phyloP scores from a whole-genome alignment of 2,329 filamentous ascomycete genomes.

The Neocucurbitaria cava region DNA sequence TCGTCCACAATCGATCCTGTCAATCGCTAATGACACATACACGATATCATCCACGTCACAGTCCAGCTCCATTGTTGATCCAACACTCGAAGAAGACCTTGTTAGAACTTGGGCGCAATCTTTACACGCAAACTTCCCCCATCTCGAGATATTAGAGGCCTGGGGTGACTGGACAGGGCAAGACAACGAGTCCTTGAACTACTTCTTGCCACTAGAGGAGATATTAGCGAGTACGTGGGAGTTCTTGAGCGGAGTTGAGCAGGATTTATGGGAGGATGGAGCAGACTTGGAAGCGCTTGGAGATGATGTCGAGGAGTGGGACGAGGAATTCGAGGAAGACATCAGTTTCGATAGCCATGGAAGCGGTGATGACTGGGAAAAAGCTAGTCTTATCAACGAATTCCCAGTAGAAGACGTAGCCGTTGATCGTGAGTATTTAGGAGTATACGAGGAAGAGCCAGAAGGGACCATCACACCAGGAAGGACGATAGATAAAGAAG shows the following conservation, averaged over 20 bases:
- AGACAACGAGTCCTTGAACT: conserved; percentile 39
- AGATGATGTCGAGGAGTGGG: conserved; percentile 1
- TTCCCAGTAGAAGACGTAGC: conserved; percentile 9
- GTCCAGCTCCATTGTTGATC: conserved; percentile 15
- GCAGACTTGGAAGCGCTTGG: conserved; percentile 16
- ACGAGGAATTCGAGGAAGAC: conserved; percentile 16
- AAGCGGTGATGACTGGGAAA: conserved; percentile 18
- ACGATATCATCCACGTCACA: conserved; percentile 19
- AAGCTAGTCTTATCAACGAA: conserved; percentile 21
- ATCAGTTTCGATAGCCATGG: conserved; percentile 21
- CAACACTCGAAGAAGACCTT: conserved; percentile 33
- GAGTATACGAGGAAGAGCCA: conserved; percentile 26
- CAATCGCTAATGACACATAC: conserved; percentile 22
- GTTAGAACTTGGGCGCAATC: conserved; percentile 37
- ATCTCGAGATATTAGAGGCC: conserved; percentile 41
- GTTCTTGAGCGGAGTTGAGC: conserved; percentile 43
- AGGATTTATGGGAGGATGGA: conserved; percentile 43
- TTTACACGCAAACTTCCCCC: conserved; percentile 35
- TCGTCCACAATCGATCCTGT: conserved; percentile 36
- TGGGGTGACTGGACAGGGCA: conserved; percentile 42
- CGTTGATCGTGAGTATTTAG: conserved; percentile 6
- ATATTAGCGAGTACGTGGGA: conserved; percentile 42
- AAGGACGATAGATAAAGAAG: conserved; percentile 5
- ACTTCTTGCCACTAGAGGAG: conserved; percentile 41
- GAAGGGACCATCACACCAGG: conserved; percentile 30